Conservation (phyloP, 257 asterid species). For the Jasminum sambac region DNA sequence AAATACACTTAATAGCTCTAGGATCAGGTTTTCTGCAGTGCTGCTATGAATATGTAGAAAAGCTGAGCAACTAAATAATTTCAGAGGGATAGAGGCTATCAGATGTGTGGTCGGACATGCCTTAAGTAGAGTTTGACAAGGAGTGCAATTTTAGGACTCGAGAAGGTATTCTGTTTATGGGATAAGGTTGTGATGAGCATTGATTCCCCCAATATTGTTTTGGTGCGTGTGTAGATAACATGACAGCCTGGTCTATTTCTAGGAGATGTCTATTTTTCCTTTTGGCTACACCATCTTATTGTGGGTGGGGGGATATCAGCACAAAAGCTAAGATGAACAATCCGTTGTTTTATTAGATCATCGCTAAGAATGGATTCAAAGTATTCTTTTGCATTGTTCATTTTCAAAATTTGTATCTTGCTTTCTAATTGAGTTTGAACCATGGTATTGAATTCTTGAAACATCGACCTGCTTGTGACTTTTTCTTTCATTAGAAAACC, state of each 20-base stretch:
- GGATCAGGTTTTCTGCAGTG: neutral
- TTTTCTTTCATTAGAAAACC: conserved; percentile 15
- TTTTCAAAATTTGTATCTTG: neutral
- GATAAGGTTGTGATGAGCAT: neutral
- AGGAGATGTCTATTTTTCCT: neutral
- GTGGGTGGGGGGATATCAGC: neutral
- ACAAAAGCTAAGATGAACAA: neutral
- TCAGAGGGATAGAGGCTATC: neutral
- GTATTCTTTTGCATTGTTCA: neutral
- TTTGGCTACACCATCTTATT: neutral
- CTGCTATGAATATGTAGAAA: neutral
- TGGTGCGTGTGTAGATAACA: neutral
- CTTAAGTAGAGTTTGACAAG: neutral
- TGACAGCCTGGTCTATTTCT: conserved; percentile 10
- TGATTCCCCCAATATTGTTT: neutral
- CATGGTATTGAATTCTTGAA: neutral
- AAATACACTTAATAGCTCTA: neutral
- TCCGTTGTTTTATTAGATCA: neutral
- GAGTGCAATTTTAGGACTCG: neutral
- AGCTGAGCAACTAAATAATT: neutral
- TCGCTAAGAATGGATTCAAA: neutral
- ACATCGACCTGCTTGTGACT: neutral
- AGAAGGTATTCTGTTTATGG: neutral
- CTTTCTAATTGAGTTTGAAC: neutral
- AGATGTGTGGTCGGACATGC: neutral